Evolutionary conservation across 345 rosid genomes (phyloP), one percentile per base, ranked within the genome.

Genomic region (Triadica sebifera): DNA sequence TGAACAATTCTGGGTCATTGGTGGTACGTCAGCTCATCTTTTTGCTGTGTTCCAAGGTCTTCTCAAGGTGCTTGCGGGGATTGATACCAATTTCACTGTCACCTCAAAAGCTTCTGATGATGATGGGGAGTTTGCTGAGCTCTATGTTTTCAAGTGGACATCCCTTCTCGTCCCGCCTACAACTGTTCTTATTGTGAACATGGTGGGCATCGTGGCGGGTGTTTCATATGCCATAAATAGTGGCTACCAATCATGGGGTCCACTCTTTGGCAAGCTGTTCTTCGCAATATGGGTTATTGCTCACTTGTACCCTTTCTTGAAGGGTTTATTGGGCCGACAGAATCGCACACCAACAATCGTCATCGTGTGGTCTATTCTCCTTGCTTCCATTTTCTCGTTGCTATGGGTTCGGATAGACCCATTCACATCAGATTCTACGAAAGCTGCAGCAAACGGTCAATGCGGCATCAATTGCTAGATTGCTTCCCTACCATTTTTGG

Each of bases 241-340:
- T 2, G 99, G 99, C 5, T 95, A 95, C 85, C 99, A 95, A 69
- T 95, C 99, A 1, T 95, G 99, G 99, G 98, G 99, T 64, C 98
- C 99, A 0, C 93, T 94, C 39, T 94, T 94, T 12, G 98, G 98
- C 64, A 92, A 88, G 90, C 89, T 94, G 74, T 94, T 94, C 91
- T 94, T 94, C 2, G 98, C 98, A 60, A 74, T 95, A 34, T 95
- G 99, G 99, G 99, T 95, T 47, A 86, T 95, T 74, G 98, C 96
- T 70, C 99, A 95, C 86, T 81, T 95, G 65, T 95, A 95, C 77
- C 99, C 99, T 29, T 95, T 95, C 96, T 81, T 95, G 83, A 95
- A 95, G 80, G 99, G 99, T 90, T 74, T 95, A 58, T 25, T 95
- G 81, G 99, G 99, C 78, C 90, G 99, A 67, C 97, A 93, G 81